These are phyloP conservation scores for Apostasia ramifera DNA, from an alignment of 106 monocot genomes.

Conservation along the genomic window DNA sequence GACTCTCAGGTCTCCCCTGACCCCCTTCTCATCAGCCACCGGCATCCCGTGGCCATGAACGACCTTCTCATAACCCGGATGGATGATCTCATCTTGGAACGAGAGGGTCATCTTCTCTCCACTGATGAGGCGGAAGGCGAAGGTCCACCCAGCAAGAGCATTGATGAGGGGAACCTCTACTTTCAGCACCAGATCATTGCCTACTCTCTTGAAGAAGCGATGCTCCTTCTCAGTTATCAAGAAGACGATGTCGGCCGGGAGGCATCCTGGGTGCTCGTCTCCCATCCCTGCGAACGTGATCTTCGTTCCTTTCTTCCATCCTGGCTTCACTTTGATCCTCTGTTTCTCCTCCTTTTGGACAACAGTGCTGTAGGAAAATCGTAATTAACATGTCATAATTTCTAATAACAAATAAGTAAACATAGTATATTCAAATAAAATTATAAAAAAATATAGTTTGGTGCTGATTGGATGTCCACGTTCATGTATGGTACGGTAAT, in stretches of 20 bases:
- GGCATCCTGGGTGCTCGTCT: conserved; percentile 45
- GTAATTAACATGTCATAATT: not conserved
- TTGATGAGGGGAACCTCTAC: conserved; percentile 50
- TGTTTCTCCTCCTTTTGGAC: conserved; percentile 40
- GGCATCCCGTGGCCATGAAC: conserved; percentile 74
- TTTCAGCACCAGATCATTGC: conserved; percentile 61
- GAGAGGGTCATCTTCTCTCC: conserved; percentile 60
- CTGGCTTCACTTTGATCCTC: conserved; percentile 52
- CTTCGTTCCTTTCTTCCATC: conserved; percentile 63
- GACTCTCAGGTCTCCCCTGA: conserved; percentile 49
- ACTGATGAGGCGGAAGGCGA: conserved; percentile 42
- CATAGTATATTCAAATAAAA: not conserved
- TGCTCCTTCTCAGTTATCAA: conserved; percentile 56
- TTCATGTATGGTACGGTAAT: too few species aligned
- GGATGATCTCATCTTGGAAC: conserved; percentile 48
- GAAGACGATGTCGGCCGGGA: conserved; percentile 46
- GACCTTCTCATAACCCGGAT: conserved; percentile 65
- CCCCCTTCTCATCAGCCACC: conserved; percentile 24
- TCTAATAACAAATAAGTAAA: not conserved
- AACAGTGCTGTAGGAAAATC: conserved; percentile 22
- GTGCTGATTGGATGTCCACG: not conserved
- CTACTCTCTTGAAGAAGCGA: conserved; percentile 52
- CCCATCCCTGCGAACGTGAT: conserved; percentile 54
- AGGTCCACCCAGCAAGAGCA: conserved; percentile 66
- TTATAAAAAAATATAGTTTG: not conserved